Evolutionary conservation across 2,329 filamentous ascomycete species (phyloP), one percentile per base, ranked within the genome.

Genomic region (Colletotrichum horii): DNA sequence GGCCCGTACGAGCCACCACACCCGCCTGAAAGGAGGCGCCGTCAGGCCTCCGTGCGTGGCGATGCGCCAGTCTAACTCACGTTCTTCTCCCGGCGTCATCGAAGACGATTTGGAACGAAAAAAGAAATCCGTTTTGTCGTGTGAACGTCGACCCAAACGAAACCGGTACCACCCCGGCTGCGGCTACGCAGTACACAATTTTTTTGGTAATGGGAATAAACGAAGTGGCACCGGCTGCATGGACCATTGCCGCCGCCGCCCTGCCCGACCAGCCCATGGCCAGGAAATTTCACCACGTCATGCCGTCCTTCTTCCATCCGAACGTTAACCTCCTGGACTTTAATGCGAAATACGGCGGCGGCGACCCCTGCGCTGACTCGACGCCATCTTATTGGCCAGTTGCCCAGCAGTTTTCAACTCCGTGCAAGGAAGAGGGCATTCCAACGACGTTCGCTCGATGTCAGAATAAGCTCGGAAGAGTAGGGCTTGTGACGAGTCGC

Each of bases 211-310:
- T 28, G 14, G 12, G 19, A 24, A 26, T 16, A 36, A 58, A 74
- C 68, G 30, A 28, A 70, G 38, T 22, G 16, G 11, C 30, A 65
- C 28, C 22, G 14, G 58, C 30, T 32, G 28, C 68, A 36, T 62
- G n/a, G 69, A 24, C 32, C 36, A 32, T n/a, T 26, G 38, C 19
- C 26, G 36, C 19, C 26, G 36, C 38, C 67, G 70, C 62, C 69
- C 43, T 67, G 69, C 30, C 64, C 34, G 66, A 32, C 66, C 30
- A 28, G n/a, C 30, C 48, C 58, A 64, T 52, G 38, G 34, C 15
- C 48, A 64, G 74, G 74, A 75, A 73, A 73, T 75, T 75, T 73
- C 64, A 66, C 70, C 65, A 76, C 74, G 74, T 76, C 70, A 69
- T 76, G 70, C 70, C 70, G 56, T 36, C 56, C 70, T 68, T 56